These are phyloP conservation scores for Piromyces sp. DNA, from an alignment of 192 early-diverging fungal genomes.

Conservation along the genomic window DNA sequence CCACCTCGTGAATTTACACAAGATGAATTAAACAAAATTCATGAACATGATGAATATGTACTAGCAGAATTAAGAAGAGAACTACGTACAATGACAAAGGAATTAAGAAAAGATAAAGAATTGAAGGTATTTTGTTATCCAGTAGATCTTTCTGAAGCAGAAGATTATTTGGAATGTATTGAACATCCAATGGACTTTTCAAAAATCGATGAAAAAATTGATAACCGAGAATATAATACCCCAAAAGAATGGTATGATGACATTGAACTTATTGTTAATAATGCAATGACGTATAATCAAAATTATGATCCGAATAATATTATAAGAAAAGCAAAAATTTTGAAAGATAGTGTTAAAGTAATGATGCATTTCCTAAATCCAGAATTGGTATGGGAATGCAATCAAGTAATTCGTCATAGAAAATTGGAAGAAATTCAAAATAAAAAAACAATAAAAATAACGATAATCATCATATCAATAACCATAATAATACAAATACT, in stretches of 20 bases:
- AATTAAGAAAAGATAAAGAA: conserved; percentile 23
- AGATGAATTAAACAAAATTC: conserved; percentile 20
- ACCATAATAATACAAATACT: neutral
- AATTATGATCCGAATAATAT: neutral
- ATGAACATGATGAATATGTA: conserved; percentile 28
- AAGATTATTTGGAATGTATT: conserved; percentile 22
- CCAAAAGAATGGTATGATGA: conserved; percentile 17
- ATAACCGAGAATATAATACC: conserved; percentile 13
- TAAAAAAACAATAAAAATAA: neutral
- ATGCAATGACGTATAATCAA: neutral
- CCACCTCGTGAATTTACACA: conserved; percentile 26
- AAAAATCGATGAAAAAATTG: conserved; percentile 22
- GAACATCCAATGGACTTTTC: conserved; percentile 30
- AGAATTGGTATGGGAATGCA: neutral
- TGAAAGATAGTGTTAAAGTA: neutral
- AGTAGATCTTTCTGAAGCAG: conserved; percentile 13
- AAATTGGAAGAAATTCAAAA: neutral
- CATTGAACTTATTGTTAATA: conserved; percentile 15
- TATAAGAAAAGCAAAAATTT: neutral
- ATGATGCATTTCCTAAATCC: neutral
- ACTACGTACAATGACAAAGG: conserved; percentile 32
- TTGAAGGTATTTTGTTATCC: conserved; percentile 9
- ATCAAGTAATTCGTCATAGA: neutral
- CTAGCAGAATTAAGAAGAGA: conserved; percentile 30
- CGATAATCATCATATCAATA: neutral